Evolutionary conservation across 768 basidiomycete species (phyloP).

Genomic region (Leccinum longicurvipes): DNA sequence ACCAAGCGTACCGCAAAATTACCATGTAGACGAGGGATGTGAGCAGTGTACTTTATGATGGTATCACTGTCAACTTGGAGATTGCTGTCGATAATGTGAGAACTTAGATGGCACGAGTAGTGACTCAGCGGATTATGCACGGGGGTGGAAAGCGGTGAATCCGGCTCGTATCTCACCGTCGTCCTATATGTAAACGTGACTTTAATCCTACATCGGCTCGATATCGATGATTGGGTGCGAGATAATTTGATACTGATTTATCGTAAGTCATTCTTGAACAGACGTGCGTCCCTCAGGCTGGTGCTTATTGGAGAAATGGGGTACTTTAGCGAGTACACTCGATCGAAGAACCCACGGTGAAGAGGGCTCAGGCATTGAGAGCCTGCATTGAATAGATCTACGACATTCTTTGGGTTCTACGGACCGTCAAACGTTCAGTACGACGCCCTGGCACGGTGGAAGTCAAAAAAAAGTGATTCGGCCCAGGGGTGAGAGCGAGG

Average conservation of each 20-base stretch:
- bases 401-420: not conserved
- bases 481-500: too few species aligned
- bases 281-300: not conserved
- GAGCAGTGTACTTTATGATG: conserved; percentile 1
- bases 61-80: not conserved
- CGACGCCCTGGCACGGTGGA: not conserved
- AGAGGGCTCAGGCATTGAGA: too few species aligned
- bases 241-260: not conserved
- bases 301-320: not conserved
- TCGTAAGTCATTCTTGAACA: not conserved
- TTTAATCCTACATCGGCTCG: not conserved
- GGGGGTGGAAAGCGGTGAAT: conserved; percentile 2
- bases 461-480: not conserved
- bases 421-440: not conserved
- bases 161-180: not conserved
- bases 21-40: not conserved
- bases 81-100: not conserved
- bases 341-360: too few species aligned
- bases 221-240: not conserved
- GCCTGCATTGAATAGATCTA: too few species aligned
- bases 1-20: not conserved
- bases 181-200: not conserved
- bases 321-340: too few species aligned
- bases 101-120: not conserved
- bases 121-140: not conserved